Base-by-base conservation (phyloP, 2,329 filamentous ascomycete genomes). In the Ophiobolus disseminans region DNA sequence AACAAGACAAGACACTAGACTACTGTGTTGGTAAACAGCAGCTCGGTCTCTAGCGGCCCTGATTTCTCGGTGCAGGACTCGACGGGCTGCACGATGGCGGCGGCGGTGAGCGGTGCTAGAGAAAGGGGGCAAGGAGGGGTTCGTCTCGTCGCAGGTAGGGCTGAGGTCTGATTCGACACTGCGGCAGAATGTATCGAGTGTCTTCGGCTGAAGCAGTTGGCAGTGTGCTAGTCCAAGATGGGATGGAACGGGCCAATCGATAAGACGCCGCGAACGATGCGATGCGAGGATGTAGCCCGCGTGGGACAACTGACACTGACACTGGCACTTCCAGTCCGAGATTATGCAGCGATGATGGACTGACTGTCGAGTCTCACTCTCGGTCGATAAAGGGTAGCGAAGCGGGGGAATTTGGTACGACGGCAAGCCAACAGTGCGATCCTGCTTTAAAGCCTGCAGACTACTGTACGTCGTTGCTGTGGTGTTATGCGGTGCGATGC, bases 81-180 rank as follows among this genome's bases (percentile, higher is more conserved):
- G n/a, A n/a, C n/a, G n/a, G n/a, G n/a, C 10, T 14, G n/a, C 13
- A n/a, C 9, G 17, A 16, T 10, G 22, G 25, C 34, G 26, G 36
- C 19, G 23, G 36, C 21, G 50, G 32, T 39, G 31, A 39, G 38
- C 46, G 35, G 26, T 34, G 17, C 21, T 48, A 32, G 26, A 47
- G 42, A 45, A 56, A 53, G 50, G 54, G 50, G 51, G 39, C 22
- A 45, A 42, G 42, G 30, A 5, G 31, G 20, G 32, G 36, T 31
- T 5, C n/a, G 44, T n/a, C 50, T 40, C 13, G 40, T 32, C 28
- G 28, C 38, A 39, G 36, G 50, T 56, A 57, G 48, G 55, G 50
- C 52, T 55, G 55, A 53, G 37, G 50, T 47, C 45, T 68, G 62
- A 65, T 66, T 68, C 56, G 62, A 55, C 55, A 46, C 23, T 35